phyloP scores from a whole-genome alignment of 306 rosid species.

The Senna siamea region DNA sequence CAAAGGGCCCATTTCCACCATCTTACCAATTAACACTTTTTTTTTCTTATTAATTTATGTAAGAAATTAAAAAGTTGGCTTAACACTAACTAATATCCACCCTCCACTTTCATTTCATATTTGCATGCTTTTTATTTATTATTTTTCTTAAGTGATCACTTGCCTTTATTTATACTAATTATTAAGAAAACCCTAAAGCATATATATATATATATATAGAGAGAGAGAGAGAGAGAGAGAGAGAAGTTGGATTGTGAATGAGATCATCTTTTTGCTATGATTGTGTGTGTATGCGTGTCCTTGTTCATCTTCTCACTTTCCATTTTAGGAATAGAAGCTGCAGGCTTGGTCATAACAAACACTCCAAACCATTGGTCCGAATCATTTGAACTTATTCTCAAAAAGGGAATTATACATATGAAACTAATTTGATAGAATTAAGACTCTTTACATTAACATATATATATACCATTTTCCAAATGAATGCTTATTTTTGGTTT shows the following conservation, averaged over 20 bases:
- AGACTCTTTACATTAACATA: too few relatives aligned
- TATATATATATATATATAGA: neutral
- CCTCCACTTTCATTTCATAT: neutral
- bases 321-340: too few relatives aligned
- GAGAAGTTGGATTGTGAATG: neutral
- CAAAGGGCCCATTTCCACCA: conserved; percentile 29
- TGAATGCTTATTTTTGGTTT: too few relatives aligned
- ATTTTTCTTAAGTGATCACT: neutral
- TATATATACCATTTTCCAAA: too few relatives aligned
- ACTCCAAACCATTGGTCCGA: neutral
- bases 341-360: neutral
- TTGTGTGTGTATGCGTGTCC: neutral
- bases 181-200: too few relatives aligned
- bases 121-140: neutral
- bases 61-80: too few relatives aligned
- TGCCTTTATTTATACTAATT: too few relatives aligned
- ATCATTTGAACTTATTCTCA: too few relatives aligned
- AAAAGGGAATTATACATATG: too few relatives aligned
- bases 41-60: neutral
- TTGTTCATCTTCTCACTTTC: too few relatives aligned
- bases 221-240: too few relatives aligned
- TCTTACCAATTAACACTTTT: neutral
- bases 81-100: neutral
- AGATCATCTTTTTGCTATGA: neutral
- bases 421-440: too few relatives aligned